These are phyloP conservation scores for Tylopilus balloui DNA, from an alignment of 768 basidiomycete species.

Conservation along the genomic window DNA sequence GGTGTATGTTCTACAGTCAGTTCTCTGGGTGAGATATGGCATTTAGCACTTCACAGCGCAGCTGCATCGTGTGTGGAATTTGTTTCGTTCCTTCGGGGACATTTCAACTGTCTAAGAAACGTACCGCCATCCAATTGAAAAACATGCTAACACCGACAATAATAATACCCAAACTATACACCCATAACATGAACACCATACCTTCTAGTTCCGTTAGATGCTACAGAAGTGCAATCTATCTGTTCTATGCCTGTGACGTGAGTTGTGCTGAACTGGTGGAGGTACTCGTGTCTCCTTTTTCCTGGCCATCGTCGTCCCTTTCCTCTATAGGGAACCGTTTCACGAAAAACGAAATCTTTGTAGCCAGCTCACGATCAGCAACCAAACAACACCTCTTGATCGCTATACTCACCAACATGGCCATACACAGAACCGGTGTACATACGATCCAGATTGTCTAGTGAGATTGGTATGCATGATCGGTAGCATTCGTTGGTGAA, in stretches of 20 bases:
- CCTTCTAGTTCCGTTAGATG: slow-evolving; percentile 17
- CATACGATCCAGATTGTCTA: slow-evolving; percentile 75
- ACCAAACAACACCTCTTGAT: not conserved
- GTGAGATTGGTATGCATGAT: slow-evolving; percentile 15
- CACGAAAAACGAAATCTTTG: slow-evolving; percentile 30
- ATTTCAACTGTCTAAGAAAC: not conserved
- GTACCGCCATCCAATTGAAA: not conserved
- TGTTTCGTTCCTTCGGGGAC: not conserved
- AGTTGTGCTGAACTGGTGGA: slow-evolving; percentile 5
- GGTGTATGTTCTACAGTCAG: slow-evolving; percentile 3
- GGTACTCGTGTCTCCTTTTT: slow-evolving; percentile 12
- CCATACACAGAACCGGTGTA: slow-evolving; percentile 61
- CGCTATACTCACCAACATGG: slow-evolving; percentile 49
- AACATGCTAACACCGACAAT: not conserved
- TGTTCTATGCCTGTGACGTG: slow-evolving; percentile 16
- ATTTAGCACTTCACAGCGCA: slow-evolving; percentile 1
- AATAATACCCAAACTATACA: slow-evolving; percentile 2
- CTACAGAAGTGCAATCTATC: slow-evolving; percentile 1
- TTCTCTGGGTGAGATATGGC: slow-evolving; percentile 12
- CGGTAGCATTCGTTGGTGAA: not conserved
- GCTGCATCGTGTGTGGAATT: not conserved
- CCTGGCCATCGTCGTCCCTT: slow-evolving; percentile 13
- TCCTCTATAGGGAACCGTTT: slow-evolving; percentile 25
- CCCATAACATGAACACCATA: not conserved
- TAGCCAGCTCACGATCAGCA: slow-evolving; percentile 6